phyloP scores from a whole-genome alignment of 2,329 filamentous ascomycete species.

The Pseudopithomyces maydicus region DNA sequence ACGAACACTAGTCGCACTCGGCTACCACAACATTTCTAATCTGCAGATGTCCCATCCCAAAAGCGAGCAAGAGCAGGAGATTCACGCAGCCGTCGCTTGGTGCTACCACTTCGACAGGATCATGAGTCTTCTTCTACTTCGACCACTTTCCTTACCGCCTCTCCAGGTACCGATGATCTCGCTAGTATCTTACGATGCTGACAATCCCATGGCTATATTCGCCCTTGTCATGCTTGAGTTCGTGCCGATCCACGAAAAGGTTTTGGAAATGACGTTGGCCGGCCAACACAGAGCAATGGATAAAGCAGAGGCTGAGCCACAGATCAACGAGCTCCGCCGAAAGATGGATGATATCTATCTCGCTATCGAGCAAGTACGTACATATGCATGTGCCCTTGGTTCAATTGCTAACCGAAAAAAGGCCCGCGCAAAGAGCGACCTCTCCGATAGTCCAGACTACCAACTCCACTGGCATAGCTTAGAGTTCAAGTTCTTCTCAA shows the following conservation, averaged over 20 bases:
- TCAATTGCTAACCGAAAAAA: not conserved
- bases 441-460: constrained; percentile 25
- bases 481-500: constrained; percentile 41
- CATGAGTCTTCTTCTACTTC: constrained; percentile 36
- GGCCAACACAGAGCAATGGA: constrained; percentile 8
- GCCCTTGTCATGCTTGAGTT: constrained; percentile 31
- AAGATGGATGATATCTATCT: constrained; percentile 29
- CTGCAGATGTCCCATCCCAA: constrained; percentile 13
- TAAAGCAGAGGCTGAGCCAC: constrained; percentile 16
- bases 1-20: constrained; percentile 36
- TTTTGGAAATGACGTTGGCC: constrained; percentile 32
- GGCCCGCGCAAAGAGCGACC: constrained; percentile 11
- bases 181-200: constrained; percentile 26
- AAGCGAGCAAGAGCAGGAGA: constrained; percentile 30
- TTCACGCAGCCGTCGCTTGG: constrained; percentile 34
- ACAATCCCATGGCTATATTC: constrained; percentile 31
- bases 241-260: constrained; percentile 34
- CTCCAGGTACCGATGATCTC: constrained; percentile 30
- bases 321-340: constrained; percentile 25
- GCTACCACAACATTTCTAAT: constrained; percentile 31
- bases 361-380: constrained; percentile 28
- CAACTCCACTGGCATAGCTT: constrained; percentile 38
- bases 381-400: too few relatives aligned
- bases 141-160: constrained; percentile 34
- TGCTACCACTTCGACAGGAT: constrained; percentile 38